These are phyloP conservation scores for Penicillium occitanis DNA, from an alignment of 2,329 filamentous ascomycete species.

Conservation along the genomic window DNA sequence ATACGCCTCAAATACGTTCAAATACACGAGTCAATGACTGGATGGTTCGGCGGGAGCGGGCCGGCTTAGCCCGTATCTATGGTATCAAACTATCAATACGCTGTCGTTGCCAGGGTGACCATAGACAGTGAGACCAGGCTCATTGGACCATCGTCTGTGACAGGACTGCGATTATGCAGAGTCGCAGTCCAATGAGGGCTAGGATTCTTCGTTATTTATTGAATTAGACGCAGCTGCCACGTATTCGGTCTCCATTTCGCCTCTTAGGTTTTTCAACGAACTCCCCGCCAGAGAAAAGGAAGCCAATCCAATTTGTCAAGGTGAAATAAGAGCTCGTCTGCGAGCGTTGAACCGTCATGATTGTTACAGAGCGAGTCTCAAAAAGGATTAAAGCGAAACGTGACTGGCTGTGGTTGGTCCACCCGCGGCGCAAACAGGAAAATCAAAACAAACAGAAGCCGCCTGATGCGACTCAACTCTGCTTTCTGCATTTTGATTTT, in stretches of 20 bases:
- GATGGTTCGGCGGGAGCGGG: constrained; percentile 15
- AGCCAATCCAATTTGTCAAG: neutral
- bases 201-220: neutral
- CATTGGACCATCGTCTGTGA: constrained; percentile 3
- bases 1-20: neutral
- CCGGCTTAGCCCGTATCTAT: constrained; percentile 1
- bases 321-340: neutral
- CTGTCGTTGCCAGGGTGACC: constrained; percentile 6
- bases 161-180: neutral
- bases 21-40: neutral
- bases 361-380: constrained; percentile 1
- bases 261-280: neutral
- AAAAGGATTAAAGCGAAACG: neutral
- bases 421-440: constrained; percentile 26
- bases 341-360: neutral
- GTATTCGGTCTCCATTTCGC: neutral
- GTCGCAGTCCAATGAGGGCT: neutral
- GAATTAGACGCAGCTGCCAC: constrained; percentile 1
- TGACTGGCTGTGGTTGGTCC: constrained; percentile 9
- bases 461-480: neutral
- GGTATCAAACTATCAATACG: neutral
- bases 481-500: neutral
- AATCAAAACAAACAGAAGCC: constrained; percentile 34
- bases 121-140: neutral
- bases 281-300: neutral